Base-by-base conservation (phyloP, 345 rosid genomes). In the Firmiana major region DNA sequence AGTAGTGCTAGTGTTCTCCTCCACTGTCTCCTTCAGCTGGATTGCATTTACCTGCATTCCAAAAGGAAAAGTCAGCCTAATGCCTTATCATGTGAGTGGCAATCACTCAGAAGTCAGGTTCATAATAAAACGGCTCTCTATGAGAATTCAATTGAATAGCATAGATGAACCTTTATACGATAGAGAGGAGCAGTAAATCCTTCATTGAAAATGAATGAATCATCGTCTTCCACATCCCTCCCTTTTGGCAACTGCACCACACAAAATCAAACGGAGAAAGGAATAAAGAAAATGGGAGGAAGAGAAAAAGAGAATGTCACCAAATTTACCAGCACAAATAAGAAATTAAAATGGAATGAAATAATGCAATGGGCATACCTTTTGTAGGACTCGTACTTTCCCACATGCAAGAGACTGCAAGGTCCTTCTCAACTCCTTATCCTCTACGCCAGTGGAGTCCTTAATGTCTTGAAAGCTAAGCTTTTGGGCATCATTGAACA, bases 21-120 rank as follows among this genome's bases (percentile, higher is more conserved):
- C 99, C 49, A 96, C 99, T 0, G 98, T 96, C 87, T 96, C 99
- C 89, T 96, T 96, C 99, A 96, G 91, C 83, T 96, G 99, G 88
- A 96, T 96, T 43, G 98, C 97, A 88, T 96, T 96, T 15, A 96
- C 99, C 99, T 96, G 86, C 86, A 86, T 65, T 71, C 66, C 82
- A 34, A 51, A 71, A 71, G 60, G 62, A 51, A 19, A 43, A 63
- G 21, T 43, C 59, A 79, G 28, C 22, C n/a, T 34, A 11, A 40
- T 13, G 76, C 31, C 2, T 59, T 69, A 26, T 54, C 57, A n/a
- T n/a, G n/a, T n/a, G n/a, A 63, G 38, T 9, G 65, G 11, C 24
- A 40, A 76, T n/a, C 53, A 48, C 42, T 74, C 1, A 49, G 63
- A 48, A 34, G n/a, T 42, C 22, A 13, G 53, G 40, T 40, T 57